These are phyloP conservation scores for Penicillium hordei DNA, from an alignment of 2,329 filamentous ascomycete genomes.

Conservation along the genomic window DNA sequence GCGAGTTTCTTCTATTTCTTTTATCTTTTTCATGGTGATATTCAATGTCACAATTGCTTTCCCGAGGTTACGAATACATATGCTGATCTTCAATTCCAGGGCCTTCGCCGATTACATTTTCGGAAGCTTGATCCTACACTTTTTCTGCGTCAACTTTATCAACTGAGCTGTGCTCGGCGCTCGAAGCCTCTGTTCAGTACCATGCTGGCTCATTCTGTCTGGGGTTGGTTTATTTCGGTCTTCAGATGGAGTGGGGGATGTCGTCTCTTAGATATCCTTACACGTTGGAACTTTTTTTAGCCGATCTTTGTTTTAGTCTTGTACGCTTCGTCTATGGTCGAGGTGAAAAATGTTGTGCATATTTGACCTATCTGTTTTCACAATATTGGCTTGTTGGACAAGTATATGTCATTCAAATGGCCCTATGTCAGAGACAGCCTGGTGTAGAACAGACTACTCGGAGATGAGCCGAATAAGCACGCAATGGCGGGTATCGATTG, in stretches of 20 bases:
- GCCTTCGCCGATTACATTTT: conserved; percentile 96
- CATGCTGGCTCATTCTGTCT: neutral
- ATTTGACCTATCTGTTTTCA: neutral
- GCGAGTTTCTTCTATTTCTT: conserved; percentile 25
- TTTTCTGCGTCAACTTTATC: conserved; percentile 99
- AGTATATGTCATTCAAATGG: neutral
- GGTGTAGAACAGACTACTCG: neutral
- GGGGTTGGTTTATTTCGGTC: conserved; percentile 11
- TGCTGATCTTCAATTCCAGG: conserved; percentile 47
- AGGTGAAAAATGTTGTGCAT: conserved; percentile 1
- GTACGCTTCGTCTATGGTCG: neutral
- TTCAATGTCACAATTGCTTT: neutral
- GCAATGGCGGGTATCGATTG: conserved; percentile 14
- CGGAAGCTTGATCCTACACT: conserved; percentile 92
- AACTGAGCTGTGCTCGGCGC: conserved; percentile 62
- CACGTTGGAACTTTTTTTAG: neutral
- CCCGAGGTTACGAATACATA: neutral
- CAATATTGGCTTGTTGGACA: conserved; percentile 1
- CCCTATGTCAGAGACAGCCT: neutral
- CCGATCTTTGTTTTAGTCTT: neutral
- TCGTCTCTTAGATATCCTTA: neutral
- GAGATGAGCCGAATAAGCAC: neutral
- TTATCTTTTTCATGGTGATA: neutral
- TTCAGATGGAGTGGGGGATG: neutral
- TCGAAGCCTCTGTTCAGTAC: neutral